Evolutionary conservation across 1,139 yeast species (phyloP), one percentile per base, ranked within the genome.

Genomic region (Hyphopichia buzzinii): DNA sequence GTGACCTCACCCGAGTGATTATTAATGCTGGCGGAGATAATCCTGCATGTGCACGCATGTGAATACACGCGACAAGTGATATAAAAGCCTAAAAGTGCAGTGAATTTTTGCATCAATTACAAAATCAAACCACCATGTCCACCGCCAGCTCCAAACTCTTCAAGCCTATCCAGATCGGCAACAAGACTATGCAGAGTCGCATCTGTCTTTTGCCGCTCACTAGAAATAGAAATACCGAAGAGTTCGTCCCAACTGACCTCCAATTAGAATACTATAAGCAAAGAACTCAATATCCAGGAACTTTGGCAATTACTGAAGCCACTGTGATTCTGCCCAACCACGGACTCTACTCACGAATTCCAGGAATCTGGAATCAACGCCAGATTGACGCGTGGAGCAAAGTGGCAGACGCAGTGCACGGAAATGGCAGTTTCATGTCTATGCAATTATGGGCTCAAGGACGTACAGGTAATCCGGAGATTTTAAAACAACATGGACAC

Each of bases 171-270:
- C 64, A 63, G 39, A 54, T 77, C 30, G 81, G 80, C 24, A 52
- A 57, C 36, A 38, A 51, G 12, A 35, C 54, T 47, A 41, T 62
- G 43, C 35, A 40, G 43, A 73, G 75, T 48, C 61, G 82, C 36
- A 51, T 78, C 5, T 76, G 62, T 3, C 57, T 67, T 54, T 72
- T 81, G 1, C 84, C 85, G 10, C 62, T 77, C 38, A 77, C 84
- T 12, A 59, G 81, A 54, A 59, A 57, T 48, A 65, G 81, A 49
- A 69, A 74, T 13, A 48, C 59, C 3, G 41, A 35, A 5, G 62
- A 62, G 25, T 52, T 54, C 37, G 60, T 66, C 25, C 78, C 82
- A n/a, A 67, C 72, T 2, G 74, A 75, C 30, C 50, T 71, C 23
- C 63, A 67, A 51, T 55, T 54, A 4, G 61, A 67, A 34, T 77